Evolutionary conservation across 2,329 filamentous ascomycete species (phyloP), one percentile per base, ranked within the genome.

Genomic region (Aspergillus transmontanensis): DNA sequence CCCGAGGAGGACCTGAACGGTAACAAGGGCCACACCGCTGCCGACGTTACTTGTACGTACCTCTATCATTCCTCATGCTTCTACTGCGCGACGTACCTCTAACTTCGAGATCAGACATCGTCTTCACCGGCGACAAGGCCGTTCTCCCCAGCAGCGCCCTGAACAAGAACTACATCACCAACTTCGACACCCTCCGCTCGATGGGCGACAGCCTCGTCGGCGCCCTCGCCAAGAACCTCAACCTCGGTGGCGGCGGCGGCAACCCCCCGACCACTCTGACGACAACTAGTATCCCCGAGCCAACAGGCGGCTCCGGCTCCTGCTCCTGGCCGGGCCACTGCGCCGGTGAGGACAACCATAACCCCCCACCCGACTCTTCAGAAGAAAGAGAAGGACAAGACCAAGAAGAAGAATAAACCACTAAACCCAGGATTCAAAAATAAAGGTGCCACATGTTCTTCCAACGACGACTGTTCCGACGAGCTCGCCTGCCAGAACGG

Each of bases 31-130:
- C 74, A 76, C 48, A 60, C 28, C 1, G 48, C 43, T n/a, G 60
- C 64, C 4, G 74, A 76, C 64, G 74, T 76, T 6, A 76, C 72
- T 4, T 76, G 73, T 76, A 67, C 54, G 68, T 50, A 10, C 26
- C 46, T 30, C 16, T 28, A 4, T 6, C 46, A n/a, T 4, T 57
- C 21, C 14, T 11, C 5, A n/a, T 28, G 3, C 6, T 19, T 16
- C 16, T 11, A 23, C 0, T 12, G 4, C 4, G 11, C 16, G 46
- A 21, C 53, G n/a, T 45, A 58, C 62, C 39, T 61, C 36, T 53
- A 48, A 62, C 21, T 5, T 4, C 5, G 10, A 1, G 12, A 21
- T 0, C 9, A 75, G 73, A 75, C 16, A 75, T 74, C n/a, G 46
- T 75, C 16, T 75, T 75, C 66, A 72, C 69, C 21, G 73, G 73